phyloP scores from a whole-genome alignment of 2,329 filamentous ascomycete species.

The Colletotrichum cereale region DNA sequence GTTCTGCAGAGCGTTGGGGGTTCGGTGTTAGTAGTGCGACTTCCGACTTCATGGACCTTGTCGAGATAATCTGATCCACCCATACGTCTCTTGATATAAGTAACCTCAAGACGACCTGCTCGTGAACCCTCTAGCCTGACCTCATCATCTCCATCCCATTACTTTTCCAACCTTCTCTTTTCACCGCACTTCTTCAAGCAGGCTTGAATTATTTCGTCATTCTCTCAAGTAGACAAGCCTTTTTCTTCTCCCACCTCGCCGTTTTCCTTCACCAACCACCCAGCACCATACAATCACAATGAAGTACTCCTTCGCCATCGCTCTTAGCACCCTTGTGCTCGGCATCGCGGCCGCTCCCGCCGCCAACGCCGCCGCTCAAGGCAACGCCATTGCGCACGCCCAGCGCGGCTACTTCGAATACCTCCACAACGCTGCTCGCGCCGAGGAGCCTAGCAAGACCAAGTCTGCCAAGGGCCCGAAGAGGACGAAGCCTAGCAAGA shows the following conservation, averaged over 20 bases:
- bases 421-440: slow-evolving; percentile 33
- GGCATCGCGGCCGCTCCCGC: slow-evolving; percentile 34
- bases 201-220: slow-evolving; percentile 33
- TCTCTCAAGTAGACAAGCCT: slow-evolving; percentile 35
- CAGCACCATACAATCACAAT: slow-evolving; percentile 22
- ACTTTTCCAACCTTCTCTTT: slow-evolving; percentile 10
- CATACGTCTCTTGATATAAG: slow-evolving; percentile 29
- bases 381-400: slow-evolving; percentile 28
- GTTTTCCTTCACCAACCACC: background rate
- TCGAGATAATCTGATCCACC: background rate
- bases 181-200: slow-evolving; percentile 38
- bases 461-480: slow-evolving; percentile 16
- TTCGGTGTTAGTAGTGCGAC: background rate
- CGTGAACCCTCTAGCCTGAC: background rate
- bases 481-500: slow-evolving; percentile 33
- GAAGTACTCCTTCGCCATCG: slow-evolving; percentile 33
- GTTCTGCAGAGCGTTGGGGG: background rate
- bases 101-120: slow-evolving; percentile 18
- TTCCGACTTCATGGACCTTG: slow-evolving; percentile 1
- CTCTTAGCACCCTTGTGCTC: slow-evolving; percentile 36
- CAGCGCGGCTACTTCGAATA: slow-evolving; percentile 35
- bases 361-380: slow-evolving; percentile 7
- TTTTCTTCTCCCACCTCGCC: slow-evolving; percentile 9
- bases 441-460: slow-evolving; percentile 31
- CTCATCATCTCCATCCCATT: slow-evolving; percentile 17